Evolutionary conservation across 306 rosid species (phyloP).

Genomic region (Quercus parvula): DNA sequence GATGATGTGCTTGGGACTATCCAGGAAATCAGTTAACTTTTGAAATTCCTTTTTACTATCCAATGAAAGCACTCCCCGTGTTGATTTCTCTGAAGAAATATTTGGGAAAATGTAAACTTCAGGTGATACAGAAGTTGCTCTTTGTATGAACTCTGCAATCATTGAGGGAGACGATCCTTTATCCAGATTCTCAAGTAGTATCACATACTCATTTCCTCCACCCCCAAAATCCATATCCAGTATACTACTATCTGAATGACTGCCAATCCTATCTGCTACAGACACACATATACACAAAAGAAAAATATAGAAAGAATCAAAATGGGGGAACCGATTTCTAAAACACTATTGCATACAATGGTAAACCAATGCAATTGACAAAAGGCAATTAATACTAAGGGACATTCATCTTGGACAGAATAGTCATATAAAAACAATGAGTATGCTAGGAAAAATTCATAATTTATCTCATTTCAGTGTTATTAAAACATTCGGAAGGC

Average conservation of each 20-base stretch:
- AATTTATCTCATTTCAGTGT: not conserved
- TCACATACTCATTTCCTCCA: constrained; percentile 28
- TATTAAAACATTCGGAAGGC: not conserved
- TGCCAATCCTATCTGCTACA: constrained; percentile 19
- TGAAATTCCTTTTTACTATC: constrained; percentile 36
- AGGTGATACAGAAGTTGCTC: constrained; percentile 41
- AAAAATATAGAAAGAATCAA: not conserved
- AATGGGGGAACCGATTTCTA: not conserved
- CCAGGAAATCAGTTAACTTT: constrained; percentile 47
- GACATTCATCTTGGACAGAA: not conserved
- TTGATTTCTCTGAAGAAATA: constrained; percentile 31
- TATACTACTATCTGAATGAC: constrained; percentile 1
- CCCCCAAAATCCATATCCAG: constrained; percentile 53
- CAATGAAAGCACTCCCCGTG: constrained; percentile 50
- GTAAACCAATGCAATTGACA: not conserved
- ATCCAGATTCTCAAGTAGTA: constrained; percentile 68
- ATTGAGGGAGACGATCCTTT: constrained; percentile 38
- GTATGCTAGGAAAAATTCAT: not conserved
- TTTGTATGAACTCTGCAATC: constrained; percentile 46
- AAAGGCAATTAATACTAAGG: not conserved
- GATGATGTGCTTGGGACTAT: constrained; percentile 46
- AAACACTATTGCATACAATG: not conserved
- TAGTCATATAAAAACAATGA: not conserved
- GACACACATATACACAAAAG: not conserved
- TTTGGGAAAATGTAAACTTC: constrained; percentile 49